Base-by-base conservation (phyloP, 2,329 filamentous ascomycete species). In the Penicillium sp. region DNA sequence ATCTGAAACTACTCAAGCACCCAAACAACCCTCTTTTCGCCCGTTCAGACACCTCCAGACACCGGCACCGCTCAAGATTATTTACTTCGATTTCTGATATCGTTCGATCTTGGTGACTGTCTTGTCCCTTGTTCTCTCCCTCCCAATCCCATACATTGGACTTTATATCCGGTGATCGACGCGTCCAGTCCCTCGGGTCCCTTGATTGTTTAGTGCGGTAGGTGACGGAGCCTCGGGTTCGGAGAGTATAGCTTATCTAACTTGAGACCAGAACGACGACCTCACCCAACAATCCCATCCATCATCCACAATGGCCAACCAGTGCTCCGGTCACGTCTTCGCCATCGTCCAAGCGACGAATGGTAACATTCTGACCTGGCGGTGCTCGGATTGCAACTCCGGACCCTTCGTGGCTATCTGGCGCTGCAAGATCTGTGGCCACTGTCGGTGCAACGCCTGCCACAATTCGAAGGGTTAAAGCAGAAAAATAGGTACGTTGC, bases 331-430 rank as follows among this genome's bases (percentile, higher is more conserved):
- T 48, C 73, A 76, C 54, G 56, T 64, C 33, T 75, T 75, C 54
- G 68, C 65, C 51, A 74, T 76, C 51, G 63, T 75, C 33, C 74
- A 76, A 58, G 67, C 70, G 11, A 72, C 71, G 44, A 75, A 76
- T 57, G 74, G 74, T 43, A 76, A 74, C 51, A 75, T 76, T 55
- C 64, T 76, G 51, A 73, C 71, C 48, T 76, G 74, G 74, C 69
- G 72, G n/a, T 76, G 74, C 61, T 75, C 72, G 4, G 70, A 74
- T 59, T 76, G 74, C 66, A 75, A 73, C 61, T 67, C 68, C 40
- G 74, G 74, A 22, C 74, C 74, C 33, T 75, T 71, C 53, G 63
- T 72, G 42, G 74, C 74, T 23, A 75, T 76, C 59, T 76, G 74
- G 74, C 73, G 68, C 23, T 76, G 74, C 69, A 76, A 76, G 65